phyloP scores from a whole-genome alignment of 2,329 filamentous ascomycete genomes.

The Fusarium anguioides region DNA sequence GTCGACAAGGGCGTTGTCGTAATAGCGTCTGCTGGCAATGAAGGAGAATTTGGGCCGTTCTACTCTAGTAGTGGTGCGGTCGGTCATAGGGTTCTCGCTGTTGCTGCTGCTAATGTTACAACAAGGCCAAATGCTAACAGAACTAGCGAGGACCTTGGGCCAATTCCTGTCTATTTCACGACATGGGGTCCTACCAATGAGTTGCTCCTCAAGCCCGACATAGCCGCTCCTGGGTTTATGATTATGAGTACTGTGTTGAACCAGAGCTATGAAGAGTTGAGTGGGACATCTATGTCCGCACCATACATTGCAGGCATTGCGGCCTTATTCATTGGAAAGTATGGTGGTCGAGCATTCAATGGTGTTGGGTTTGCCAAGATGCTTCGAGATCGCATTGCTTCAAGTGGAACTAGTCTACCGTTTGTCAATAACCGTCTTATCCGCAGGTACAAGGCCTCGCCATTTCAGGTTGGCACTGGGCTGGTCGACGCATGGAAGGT shows the following conservation, averaged over 20 bases:
- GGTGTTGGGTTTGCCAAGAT: conserved; percentile 51
- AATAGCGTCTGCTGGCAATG: conserved; percentile 63
- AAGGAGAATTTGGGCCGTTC: conserved; percentile 61
- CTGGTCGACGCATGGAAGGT: conserved; percentile 60
- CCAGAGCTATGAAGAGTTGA: conserved; percentile 57
- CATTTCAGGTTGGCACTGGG: conserved; percentile 59
- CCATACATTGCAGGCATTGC: conserved; percentile 65
- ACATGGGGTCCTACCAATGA: conserved; percentile 65
- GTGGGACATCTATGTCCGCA: conserved; percentile 67
- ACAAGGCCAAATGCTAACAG: conserved; percentile 53
- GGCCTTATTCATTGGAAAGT: conserved; percentile 57
- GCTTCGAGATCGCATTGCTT: conserved; percentile 50
- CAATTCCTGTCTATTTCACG: conserved; percentile 58
- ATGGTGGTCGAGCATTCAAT: conserved; percentile 55
- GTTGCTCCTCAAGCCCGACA: conserved; percentile 61
- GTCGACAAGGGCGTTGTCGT: conserved; percentile 60
- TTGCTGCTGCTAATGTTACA: conserved; percentile 55
- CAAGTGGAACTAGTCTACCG: conserved; percentile 49
- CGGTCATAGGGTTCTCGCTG: conserved; percentile 50
- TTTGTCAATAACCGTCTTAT: conserved; percentile 44
- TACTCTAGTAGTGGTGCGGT: conserved; percentile 52
- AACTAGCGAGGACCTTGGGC: conserved; percentile 40
- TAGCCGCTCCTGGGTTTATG: conserved; percentile 60
- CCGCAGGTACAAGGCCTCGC: conserved; percentile 45
- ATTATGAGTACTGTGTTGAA: conserved; percentile 63